phyloP scores from a whole-genome alignment of 208 protist genomes.

The Trypanosomatidae sp. region DNA sequence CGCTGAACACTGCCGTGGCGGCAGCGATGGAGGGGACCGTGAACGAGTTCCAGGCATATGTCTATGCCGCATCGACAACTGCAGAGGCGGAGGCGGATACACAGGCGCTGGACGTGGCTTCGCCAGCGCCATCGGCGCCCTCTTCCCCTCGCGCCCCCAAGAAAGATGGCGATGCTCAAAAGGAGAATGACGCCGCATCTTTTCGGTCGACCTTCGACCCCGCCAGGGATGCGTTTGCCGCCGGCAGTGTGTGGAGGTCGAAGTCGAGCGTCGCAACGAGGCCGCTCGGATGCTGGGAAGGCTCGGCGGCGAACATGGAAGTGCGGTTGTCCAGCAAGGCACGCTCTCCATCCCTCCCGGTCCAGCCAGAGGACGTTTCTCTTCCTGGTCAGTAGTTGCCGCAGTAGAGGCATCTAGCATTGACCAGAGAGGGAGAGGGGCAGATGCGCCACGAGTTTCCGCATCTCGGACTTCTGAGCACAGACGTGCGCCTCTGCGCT shows the following conservation, averaged over 20 bases:
- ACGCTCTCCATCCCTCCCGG: conserved; percentile 6
- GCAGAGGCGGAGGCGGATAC: conserved; percentile 10
- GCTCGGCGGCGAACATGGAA: conserved; percentile 10
- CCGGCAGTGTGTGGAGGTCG: background rate
- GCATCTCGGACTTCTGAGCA: background rate
- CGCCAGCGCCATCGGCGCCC: background rate
- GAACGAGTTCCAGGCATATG: conserved; percentile 19
- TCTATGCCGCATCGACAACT: background rate
- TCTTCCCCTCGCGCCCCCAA: background rate
- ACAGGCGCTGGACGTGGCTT: background rate
- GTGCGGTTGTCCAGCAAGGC: conserved; percentile 12
- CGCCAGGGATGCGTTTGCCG: background rate
- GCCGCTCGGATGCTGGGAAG: conserved; percentile 10
- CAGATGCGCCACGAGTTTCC: background rate
- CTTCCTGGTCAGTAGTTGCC: background rate
- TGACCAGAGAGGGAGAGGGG: background rate
- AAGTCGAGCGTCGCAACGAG: background rate
- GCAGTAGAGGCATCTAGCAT: background rate
- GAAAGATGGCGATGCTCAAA: conserved; percentile 2
- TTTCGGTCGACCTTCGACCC: background rate
- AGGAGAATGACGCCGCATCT: conserved; percentile 10
- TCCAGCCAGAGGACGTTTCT: background rate
- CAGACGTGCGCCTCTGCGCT: background rate
- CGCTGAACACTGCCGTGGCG: conserved; percentile 1
- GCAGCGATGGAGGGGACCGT: conserved; percentile 26